Percentiles rank a stretch among this genome's conserved stretches.
Conservation (phyloP, 2,329 filamentous ascomycete species). For the Alternaria arbusti region DNA sequence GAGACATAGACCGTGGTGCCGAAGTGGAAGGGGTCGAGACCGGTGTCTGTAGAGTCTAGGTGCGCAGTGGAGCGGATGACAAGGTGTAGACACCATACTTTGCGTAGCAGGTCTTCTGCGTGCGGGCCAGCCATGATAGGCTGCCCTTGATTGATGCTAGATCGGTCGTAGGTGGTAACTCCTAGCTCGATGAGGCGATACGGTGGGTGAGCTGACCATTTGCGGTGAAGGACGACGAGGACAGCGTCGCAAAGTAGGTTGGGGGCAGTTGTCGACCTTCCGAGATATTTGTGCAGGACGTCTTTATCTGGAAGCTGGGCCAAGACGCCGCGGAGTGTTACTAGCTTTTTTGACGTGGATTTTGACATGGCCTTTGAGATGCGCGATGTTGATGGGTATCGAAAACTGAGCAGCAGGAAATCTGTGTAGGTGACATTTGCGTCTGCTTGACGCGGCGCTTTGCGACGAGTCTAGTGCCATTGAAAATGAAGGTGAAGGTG, state of each 20-base stretch:
- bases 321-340: background rate
- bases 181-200: constrained; percentile 22
- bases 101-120: constrained; percentile 16
- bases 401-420: background rate
- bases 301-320: background rate
- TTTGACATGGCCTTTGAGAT: background rate
- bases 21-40: constrained; percentile 19
- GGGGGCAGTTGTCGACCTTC: background rate
- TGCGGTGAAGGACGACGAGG: constrained; percentile 19
- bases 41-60: constrained; percentile 1
- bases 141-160: background rate
- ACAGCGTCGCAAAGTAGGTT: constrained; percentile 15
- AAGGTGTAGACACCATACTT: constrained; percentile 22
- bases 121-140: constrained; percentile 14
- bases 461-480: background rate
- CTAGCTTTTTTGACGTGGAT: background rate
- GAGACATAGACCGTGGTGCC: constrained; percentile 17
- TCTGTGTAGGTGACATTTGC: background rate
- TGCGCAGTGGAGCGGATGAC: constrained; percentile 17
- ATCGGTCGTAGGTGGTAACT: constrained; percentile 18
- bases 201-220: constrained; percentile 12
- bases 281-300: constrained; percentile 11
- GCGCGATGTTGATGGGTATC: background rate
- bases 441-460: background rate
- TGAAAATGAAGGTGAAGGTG: background rate